These are phyloP conservation scores for Melastoma candidum DNA, from an alignment of 441 rosid species.

Conservation along the genomic window DNA sequence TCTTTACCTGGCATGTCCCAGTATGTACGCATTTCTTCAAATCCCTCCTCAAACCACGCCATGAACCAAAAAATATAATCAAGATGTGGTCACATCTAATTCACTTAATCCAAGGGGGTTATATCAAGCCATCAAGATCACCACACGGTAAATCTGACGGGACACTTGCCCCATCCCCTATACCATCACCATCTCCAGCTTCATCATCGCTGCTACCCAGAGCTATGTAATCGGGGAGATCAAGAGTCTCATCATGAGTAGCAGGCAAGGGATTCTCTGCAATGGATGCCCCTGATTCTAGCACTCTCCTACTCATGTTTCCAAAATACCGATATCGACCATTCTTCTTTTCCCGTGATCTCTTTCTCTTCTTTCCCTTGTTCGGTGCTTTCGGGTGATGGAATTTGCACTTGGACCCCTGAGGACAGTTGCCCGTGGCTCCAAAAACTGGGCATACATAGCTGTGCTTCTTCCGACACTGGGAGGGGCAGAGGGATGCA, in stretches of 20 bases:
- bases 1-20: too few species aligned
- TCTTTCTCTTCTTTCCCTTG: constrained; percentile 60
- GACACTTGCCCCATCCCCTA: background rate
- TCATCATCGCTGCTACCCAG: constrained; percentile 43
- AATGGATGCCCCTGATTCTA: constrained; percentile 21
- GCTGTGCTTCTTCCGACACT: constrained; percentile 98
- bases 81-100: constrained; percentile 6
- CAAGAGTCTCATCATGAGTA: constrained; percentile 15
- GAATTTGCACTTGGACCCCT: constrained; percentile 83
- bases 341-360: constrained; percentile 35
- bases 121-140: constrained; percentile 38
- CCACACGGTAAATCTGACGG: constrained; percentile 20
- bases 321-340: constrained; percentile 64
- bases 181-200: constrained; percentile 22
- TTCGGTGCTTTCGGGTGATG: constrained; percentile 70
- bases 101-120: constrained; percentile 64
- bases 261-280: constrained; percentile 18
- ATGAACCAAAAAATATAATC: background rate
- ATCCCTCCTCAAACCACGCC: too few species aligned
- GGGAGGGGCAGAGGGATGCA: constrained; percentile 16
- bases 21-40: too few species aligned
- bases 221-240: constrained; percentile 39
- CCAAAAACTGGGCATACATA: constrained; percentile 68
- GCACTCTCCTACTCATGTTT: constrained; percentile 12
- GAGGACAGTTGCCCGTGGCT: constrained; percentile 71